These are phyloP conservation scores for Lichtheimia ramosa DNA, from an alignment of 371 early-diverging fungal genomes.

Conservation along the genomic window DNA sequence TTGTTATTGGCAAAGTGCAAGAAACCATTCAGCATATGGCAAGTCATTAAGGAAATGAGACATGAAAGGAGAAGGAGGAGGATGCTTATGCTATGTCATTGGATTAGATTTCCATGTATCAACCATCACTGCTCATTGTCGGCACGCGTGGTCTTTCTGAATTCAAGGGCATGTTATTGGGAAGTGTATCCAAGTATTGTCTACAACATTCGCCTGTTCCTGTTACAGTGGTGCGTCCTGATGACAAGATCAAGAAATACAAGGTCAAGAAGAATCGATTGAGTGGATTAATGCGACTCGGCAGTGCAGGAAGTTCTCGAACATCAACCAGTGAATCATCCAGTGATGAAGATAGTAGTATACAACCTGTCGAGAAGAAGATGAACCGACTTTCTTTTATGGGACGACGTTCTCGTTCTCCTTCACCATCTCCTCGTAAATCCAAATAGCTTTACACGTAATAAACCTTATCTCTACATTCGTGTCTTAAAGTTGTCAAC, in stretches of 20 bases:
- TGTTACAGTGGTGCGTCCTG: conserved; percentile 59
- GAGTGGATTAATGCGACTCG: conserved; percentile 43
- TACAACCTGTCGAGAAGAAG: conserved; percentile 24
- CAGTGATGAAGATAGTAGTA: conserved; percentile 12
- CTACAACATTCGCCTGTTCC: conserved; percentile 61
- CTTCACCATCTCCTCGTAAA: conserved; percentile 29
- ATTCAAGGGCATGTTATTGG: conserved; percentile 57
- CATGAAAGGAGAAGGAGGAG: no score
- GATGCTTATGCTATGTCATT: neutral
- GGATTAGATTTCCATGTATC: conserved; percentile 54
- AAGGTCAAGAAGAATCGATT: conserved; percentile 45
- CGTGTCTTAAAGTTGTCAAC: no score
- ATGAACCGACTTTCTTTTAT: conserved; percentile 32
- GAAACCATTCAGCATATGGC: conserved; percentile 66
- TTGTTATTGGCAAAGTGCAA: conserved; percentile 61
- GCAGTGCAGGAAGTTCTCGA: conserved; percentile 16
- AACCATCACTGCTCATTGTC: conserved; percentile 59
- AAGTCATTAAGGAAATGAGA: conserved; percentile 10
- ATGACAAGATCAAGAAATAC: conserved; percentile 51
- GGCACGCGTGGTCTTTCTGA: conserved; percentile 60
- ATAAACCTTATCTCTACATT: no score
- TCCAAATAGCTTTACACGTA: neutral
- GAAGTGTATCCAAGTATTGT: conserved; percentile 60
- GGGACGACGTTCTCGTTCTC: conserved; percentile 39
- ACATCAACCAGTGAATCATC: conserved; percentile 27